Base-by-base conservation (phyloP, 768 basidiomycete species). In the Phaeolepiota aurea region DNA sequence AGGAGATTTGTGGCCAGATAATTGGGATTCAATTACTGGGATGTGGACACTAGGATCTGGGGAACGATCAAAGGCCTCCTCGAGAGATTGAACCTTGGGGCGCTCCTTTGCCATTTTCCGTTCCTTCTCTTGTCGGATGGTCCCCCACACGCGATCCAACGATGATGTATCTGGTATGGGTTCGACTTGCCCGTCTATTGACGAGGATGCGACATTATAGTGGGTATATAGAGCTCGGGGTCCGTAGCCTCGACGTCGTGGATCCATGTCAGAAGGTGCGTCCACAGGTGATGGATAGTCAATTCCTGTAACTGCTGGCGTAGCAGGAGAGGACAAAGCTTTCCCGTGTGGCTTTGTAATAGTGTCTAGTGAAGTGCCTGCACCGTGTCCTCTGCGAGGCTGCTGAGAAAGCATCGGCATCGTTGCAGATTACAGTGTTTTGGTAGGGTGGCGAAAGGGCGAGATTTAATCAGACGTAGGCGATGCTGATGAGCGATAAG, bases 61-160 rank as follows among this genome's bases (percentile, higher is more conserved):
- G 15, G 55, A 44, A 22, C 63, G 56, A 9, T n/a, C 12, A 22
- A 65, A 46, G 9, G 57, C 47, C 44, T 63, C 68, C 53, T 79
- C 80, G 15, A 85, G 66, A 15, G 82, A 85, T 55, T 77, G 74
- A 33, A 85, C 78, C 57, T 86, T 86, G 20, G 77, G 71, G 38
- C 75, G 76, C 50, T 78, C 71, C 48, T 76, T 76, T 32, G 78
- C 79, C 69, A 85, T 79, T 49, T 72, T 71, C 47, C 65, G 69
- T 37, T 76, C 76, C 57, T 85, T 86, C 58, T 73, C 66, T 55
- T 73, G 70, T 33, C 81, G 72, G 39, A 86, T 70, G 41, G 72
- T 68, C 43, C 63, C 71, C 83, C 83, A 86, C n/a, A 86, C 58
- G 15, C 73, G 62, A 50, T 82, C 72, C 46, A 85, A 60, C 11